Evolutionary conservation across 257 asterid species (phyloP), one percentile per base, ranked within the genome.

Genomic region (Solanum neorickii): DNA sequence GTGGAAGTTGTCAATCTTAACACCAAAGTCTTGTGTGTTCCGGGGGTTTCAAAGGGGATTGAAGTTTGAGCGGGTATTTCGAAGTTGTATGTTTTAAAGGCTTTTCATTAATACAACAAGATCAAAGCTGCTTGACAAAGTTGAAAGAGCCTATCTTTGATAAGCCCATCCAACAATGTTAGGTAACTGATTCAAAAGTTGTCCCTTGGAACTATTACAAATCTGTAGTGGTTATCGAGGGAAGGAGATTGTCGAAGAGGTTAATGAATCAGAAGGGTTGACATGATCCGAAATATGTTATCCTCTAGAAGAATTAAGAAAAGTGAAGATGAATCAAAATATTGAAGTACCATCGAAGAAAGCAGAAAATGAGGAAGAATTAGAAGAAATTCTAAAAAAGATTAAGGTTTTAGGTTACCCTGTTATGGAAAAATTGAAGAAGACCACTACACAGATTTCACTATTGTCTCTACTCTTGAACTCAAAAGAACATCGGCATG

Each of bases 1-100:
- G 9, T 66, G 7, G 35, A 65, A 65, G 18, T 33, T 65, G 0
- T 65, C 33, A 12, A 25, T 7, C 9, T 25, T 66, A 18, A 66
- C 13, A 66, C 73, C 73, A 66, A 66, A 14, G 29, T 9, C 25
- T 10, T n/a, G 3, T n/a, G 3, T 62, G 16, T 62, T 16, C 1
- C 4, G 0, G 9, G 16, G 13, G 3, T n/a, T 12, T 23, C 1
- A 0, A 65, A 27, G 8, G 3, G 6, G 33, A 1, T 65, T 10
- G 16, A 11, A 27, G 8, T n/a, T 6, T 1, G 16, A 12, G 14
- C 2, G 0, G 33, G 7, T n/a, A 25, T n/a, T 1, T 8, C 4
- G 1, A 65, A 65, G 16, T n/a, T 65, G 23, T 16, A 5, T n/a
- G 16, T 12, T 14, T 65, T 2, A 4, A 12, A 12, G 18, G 16